These are phyloP conservation scores for Basidiobolus meristosporus DNA, from an alignment of 371 early-diverging fungal species.

Conservation along the genomic window DNA sequence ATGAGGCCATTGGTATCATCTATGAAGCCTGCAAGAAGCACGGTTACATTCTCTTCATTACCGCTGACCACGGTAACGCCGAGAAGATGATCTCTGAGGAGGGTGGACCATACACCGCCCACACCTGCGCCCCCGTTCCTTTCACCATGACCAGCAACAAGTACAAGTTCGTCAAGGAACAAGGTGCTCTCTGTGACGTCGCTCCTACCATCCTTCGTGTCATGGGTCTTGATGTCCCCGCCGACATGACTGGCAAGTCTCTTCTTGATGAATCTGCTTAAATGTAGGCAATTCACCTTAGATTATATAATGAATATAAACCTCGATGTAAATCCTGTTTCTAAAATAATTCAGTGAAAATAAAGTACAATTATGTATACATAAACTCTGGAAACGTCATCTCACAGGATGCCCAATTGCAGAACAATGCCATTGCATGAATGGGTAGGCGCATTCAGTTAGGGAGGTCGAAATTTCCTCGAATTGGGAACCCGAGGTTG, in stretches of 20 bases:
- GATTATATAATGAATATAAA: too few relatives aligned
- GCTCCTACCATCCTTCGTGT: constrained; percentile 93
- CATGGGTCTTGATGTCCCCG: constrained; percentile 85
- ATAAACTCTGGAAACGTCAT: too few relatives aligned
- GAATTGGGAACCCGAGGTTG: too few relatives aligned
- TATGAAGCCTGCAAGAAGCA: constrained; percentile 78
- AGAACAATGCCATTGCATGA: too few relatives aligned
- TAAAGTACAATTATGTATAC: too few relatives aligned
- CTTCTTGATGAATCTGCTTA: constrained; percentile 4
- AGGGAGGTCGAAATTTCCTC: too few relatives aligned
- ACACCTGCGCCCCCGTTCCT: constrained; percentile 88
- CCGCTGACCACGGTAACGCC: constrained; percentile 99
- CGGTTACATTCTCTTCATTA: constrained; percentile 87
- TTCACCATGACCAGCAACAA: constrained; percentile 61
- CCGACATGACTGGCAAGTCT: constrained; percentile 86
- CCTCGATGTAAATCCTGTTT: too few relatives aligned
- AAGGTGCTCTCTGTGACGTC: constrained; percentile 88
- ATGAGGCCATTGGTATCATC: constrained; percentile 85
- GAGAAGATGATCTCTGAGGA: constrained; percentile 94
- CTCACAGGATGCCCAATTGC: too few relatives aligned
- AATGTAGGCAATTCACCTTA: too few relatives aligned
- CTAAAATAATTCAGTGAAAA: too few relatives aligned
- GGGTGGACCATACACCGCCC: constrained; percentile 84
- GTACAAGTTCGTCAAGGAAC: constrained; percentile 22
- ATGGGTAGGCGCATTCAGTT: too few relatives aligned